These are phyloP conservation scores for Pichia sorboxylosa DNA, from an alignment of 1,139 yeast species.

Conservation along the genomic window DNA sequence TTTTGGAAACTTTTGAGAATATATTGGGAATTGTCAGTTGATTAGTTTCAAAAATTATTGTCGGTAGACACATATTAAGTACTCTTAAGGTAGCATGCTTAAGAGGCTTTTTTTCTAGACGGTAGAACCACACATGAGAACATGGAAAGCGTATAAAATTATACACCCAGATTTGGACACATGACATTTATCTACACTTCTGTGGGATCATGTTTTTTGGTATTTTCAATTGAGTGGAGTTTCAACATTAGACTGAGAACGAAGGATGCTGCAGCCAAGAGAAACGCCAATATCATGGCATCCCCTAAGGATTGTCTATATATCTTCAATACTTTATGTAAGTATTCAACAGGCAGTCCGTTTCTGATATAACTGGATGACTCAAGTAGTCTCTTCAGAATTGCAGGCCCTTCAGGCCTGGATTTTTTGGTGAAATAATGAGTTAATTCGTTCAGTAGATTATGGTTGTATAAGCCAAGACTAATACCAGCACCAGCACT, in stretches of 20 bases:
- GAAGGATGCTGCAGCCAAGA: constrained; percentile 14
- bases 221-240: not conserved
- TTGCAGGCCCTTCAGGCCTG: constrained; percentile 20
- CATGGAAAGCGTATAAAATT: too few species aligned
- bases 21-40: too few species aligned
- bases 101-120: too few species aligned
- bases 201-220: too few species aligned
- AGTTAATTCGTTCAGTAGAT: constrained; percentile 21
- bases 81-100: too few species aligned
- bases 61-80: too few species aligned
- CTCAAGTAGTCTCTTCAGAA: constrained; percentile 21
- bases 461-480: constrained; percentile 27
- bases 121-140: too few species aligned
- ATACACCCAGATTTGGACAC: too few species aligned
- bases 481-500: constrained; percentile 36
- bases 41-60: too few species aligned
- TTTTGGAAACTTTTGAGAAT: too few species aligned
- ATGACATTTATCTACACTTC: too few species aligned
- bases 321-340: constrained; percentile 19
- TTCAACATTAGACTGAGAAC: constrained; percentile 16
- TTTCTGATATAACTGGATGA: constrained; percentile 27
- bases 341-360: constrained; percentile 21
- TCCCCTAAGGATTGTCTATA: constrained; percentile 19
- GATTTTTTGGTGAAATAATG: constrained; percentile 19
- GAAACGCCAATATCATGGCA: constrained; percentile 15